phyloP scores from a whole-genome alignment of 2,329 filamentous ascomycete genomes.

The Colletotrichum sp. region DNA sequence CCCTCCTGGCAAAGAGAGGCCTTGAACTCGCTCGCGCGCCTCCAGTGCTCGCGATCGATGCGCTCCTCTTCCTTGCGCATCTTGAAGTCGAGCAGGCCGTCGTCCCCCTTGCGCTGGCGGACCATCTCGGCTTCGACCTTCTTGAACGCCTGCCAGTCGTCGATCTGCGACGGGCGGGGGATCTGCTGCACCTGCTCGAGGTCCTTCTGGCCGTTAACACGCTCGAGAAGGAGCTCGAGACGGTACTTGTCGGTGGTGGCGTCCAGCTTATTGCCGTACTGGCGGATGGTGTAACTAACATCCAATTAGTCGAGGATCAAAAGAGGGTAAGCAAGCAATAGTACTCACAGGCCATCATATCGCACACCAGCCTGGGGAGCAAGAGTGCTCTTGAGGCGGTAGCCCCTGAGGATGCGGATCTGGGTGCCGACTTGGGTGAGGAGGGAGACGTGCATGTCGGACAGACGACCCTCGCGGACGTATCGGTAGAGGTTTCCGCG shows the following conservation, averaged over 20 bases:
- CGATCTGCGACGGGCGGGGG: constrained; percentile 59
- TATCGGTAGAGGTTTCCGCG: constrained; percentile 43
- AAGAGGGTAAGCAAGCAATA: background rate
- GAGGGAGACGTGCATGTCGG: constrained; percentile 53
- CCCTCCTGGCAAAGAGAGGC: constrained; percentile 9
- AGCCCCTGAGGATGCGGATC: constrained; percentile 58
- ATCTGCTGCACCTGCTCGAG: constrained; percentile 48
- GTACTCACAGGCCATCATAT: constrained; percentile 63
- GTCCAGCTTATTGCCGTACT: constrained; percentile 51
- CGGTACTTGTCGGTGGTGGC: constrained; percentile 43
- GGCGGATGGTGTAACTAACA: constrained; percentile 52
- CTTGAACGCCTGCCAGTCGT: constrained; percentile 60
- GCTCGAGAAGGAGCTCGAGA: constrained; percentile 52
- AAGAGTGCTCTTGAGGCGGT: constrained; percentile 53
- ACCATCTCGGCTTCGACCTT: constrained; percentile 29
- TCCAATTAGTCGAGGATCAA: background rate
- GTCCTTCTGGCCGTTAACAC: constrained; percentile 43
- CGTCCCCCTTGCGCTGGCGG: constrained; percentile 17
- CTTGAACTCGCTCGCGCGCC: constrained; percentile 19
- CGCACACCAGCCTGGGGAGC: constrained; percentile 58
- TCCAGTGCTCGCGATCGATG: constrained; percentile 20
- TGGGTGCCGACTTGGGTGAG: constrained; percentile 53
- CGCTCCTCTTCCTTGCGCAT: constrained; percentile 21
- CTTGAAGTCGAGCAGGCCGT: constrained; percentile 20
- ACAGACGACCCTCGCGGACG: constrained; percentile 44